Evolutionary conservation across 345 rosid species (phyloP), one percentile per base, ranked within the genome.

Genomic region (Rhizophora apiculata): DNA sequence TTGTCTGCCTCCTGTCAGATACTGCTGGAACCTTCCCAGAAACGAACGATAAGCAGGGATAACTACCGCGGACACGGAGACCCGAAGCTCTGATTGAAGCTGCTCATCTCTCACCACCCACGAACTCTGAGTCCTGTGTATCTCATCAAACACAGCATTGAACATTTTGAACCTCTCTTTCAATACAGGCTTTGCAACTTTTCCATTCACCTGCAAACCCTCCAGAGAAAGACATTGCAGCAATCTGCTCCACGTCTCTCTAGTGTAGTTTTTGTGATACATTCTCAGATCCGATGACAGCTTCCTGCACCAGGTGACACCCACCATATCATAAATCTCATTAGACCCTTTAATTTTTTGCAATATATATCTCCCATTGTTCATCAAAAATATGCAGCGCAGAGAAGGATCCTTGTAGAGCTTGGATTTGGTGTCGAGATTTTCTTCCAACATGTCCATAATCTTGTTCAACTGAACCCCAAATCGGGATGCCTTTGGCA

Each of bases 361-460:
- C 31, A 56, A 16, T 24, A 56, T 56, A 6, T 56, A 56, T 56
- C 60, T 56, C 30, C 60, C 60, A 4, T 56, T 56, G 60, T 56
- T 56, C 60, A 56, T 56, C 18, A 22, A 26, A 26, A 56, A 56
- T 22, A 56, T 56, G 18, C 16, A 3, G 29, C 60, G 60, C 31
- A 56, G 29, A 4, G 60, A 56, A 56, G 30, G 60, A 16, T 36
- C 60, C 18, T 46, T 39, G 20, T 27, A 68, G 24, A 48, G 19
- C 8, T 60, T 30, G 1, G 63, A 66, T 16, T 65, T 74, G 54
- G n/a, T 65, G n/a, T 58, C 70, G 22, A 51, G 60, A 10, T 46
- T 72, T 13, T 72, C 75, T 19, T 65, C 54, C 32, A 24, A 36
- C 13, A 65, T 16, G 49, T 72, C 64, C 65, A 54, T 72, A 18